phyloP scores from a whole-genome alignment of 192 early-diverging fungal species.

The Martensiomyces pterosporus region DNA sequence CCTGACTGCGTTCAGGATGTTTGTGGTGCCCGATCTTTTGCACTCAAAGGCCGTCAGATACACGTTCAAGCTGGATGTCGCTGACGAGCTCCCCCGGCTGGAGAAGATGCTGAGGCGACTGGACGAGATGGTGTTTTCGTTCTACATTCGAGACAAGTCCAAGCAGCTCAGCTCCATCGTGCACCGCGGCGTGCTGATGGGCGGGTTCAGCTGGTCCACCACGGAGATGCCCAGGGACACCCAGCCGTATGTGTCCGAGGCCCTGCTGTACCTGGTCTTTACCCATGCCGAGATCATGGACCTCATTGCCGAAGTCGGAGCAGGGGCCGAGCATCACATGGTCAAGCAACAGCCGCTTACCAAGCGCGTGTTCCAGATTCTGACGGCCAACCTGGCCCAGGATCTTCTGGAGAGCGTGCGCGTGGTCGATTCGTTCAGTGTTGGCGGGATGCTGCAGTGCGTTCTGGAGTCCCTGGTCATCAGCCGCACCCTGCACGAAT shows the following conservation, averaged over 20 bases:
- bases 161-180: conserved; percentile 66
- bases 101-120: conserved; percentile 71
- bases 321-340: conserved; percentile 47
- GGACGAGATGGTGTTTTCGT: conserved; percentile 78
- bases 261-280: conserved; percentile 79
- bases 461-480: conserved; percentile 89
- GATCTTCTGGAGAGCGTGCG: conserved; percentile 78
- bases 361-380: conserved; percentile 66
- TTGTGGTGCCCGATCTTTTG: conserved; percentile 73
- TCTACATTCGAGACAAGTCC: conserved; percentile 79
- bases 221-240: conserved; percentile 74
- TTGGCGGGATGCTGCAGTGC: conserved; percentile 92
- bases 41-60: conserved; percentile 58
- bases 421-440: conserved; percentile 78
- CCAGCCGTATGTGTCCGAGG: conserved; percentile 82
- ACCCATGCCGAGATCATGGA: conserved; percentile 88
- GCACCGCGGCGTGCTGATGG: conserved; percentile 73
- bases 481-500: conserved; percentile 75
- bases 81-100: conserved; percentile 60
- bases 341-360: conserved; percentile 65
- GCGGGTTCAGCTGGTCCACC: conserved; percentile 84
- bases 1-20: conserved; percentile 64
- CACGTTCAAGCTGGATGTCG: conserved; percentile 57
- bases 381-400: conserved; percentile 69
- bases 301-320: conserved; percentile 56